Conservation (phyloP, 1,284 basidiomycete species). For the Ganoderma leucocontextum region DNA sequence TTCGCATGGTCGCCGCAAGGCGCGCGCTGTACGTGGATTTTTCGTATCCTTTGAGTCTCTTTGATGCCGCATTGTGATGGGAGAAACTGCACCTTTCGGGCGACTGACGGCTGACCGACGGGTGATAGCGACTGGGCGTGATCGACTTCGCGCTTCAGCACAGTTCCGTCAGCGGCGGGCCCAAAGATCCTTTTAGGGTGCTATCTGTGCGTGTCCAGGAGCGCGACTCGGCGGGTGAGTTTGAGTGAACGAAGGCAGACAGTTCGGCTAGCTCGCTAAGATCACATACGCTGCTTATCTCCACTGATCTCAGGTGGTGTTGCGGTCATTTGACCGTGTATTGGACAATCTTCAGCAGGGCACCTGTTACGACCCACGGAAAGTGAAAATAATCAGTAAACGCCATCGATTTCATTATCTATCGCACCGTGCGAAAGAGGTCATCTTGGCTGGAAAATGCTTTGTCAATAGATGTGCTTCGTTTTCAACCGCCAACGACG, state of each 20-base stretch:
- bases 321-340: conserved; percentile 18
- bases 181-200: not conserved
- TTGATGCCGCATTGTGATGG: conserved; percentile 29
- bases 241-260: conserved; percentile 2
- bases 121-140: conserved; percentile 4
- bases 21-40: conserved; percentile 18
- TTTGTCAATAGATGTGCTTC: not conserved
- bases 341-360: not conserved
- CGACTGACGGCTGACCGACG: conserved; percentile 9
- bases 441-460: not conserved
- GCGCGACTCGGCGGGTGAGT: not conserved
- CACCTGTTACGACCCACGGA: not conserved
- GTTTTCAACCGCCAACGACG: not conserved
- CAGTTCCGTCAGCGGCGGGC: not conserved
- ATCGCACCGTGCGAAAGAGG: not conserved
- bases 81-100: conserved; percentile 9
- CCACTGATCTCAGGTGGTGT: conserved; percentile 16
- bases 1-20: conserved; percentile 18
- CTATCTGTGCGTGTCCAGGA: not conserved
- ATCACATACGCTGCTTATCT: conserved; percentile 17
- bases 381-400: not conserved
- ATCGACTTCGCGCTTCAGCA: not conserved
- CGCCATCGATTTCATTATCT: not conserved
- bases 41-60: conserved; percentile 12
- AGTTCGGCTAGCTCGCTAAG: conserved; percentile 17